phyloP scores from a whole-genome alignment of 2,329 filamentous ascomycete genomes.

The Epichloe gansuensis region DNA sequence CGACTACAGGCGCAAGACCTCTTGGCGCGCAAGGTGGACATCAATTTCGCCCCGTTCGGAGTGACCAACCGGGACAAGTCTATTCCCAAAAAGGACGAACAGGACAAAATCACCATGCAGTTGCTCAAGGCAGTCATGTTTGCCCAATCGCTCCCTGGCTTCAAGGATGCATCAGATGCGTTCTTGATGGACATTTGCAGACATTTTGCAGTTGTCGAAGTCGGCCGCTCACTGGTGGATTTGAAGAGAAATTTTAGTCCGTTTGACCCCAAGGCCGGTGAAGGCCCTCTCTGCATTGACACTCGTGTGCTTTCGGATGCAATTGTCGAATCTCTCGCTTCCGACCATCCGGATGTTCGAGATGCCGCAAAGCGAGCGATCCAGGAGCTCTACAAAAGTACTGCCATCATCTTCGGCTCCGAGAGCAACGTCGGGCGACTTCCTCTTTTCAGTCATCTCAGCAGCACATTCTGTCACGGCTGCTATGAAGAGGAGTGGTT shows the following conservation, averaged over 20 bases:
- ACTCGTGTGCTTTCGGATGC: slow-evolving; percentile 79
- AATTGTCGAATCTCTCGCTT: slow-evolving; percentile 79
- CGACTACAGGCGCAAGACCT: slow-evolving; percentile 85
- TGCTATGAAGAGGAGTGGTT: slow-evolving; percentile 99
- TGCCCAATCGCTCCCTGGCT: slow-evolving; percentile 67
- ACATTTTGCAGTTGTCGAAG: slow-evolving; percentile 82
- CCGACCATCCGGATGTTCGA: slow-evolving; percentile 66
- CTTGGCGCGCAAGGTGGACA: slow-evolving; percentile 56
- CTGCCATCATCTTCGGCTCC: slow-evolving; percentile 66
- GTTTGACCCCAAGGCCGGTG: slow-evolving; percentile 76
- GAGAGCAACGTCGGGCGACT: slow-evolving; percentile 59
- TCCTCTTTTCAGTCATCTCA: slow-evolving; percentile 73
- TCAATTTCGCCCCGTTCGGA: slow-evolving; percentile 57
- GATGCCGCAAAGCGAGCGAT: slow-evolving; percentile 73
- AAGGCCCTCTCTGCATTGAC: slow-evolving; percentile 78
- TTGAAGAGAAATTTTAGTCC: slow-evolving; percentile 62
- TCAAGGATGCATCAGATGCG: slow-evolving; percentile 60
- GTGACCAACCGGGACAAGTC: slow-evolving; percentile 69
- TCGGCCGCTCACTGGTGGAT: slow-evolving; percentile 73
- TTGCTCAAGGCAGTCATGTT: slow-evolving; percentile 82
- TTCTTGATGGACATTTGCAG: slow-evolving; percentile 73
- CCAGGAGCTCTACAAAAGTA: slow-evolving; percentile 62
- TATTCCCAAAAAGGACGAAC: slow-evolving; percentile 71
- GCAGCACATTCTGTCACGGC: slow-evolving; percentile 77
- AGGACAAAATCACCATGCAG: slow-evolving; percentile 72